phyloP scores from a whole-genome alignment of 257 asterid species.

The Gentiana straminea region DNA sequence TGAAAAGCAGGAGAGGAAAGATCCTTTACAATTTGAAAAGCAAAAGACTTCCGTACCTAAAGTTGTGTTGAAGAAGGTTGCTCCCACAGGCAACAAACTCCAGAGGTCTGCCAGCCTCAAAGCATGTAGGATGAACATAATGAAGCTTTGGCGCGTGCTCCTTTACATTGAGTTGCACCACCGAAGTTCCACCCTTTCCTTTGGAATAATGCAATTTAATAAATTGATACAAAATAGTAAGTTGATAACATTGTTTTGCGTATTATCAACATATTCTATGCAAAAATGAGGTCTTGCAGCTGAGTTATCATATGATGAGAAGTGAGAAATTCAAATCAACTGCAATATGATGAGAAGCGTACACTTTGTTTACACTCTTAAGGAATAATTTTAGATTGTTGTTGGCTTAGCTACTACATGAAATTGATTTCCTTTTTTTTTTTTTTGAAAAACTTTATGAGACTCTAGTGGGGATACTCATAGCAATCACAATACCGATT shows the following conservation, averaged over 20 bases:
- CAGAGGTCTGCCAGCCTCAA: conserved; percentile 89
- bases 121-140: conserved; percentile 63
- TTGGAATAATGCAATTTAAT: conserved; percentile 11
- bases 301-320: not conserved
- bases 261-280: not conserved
- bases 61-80: conserved; percentile 62
- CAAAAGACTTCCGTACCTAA: conserved; percentile 40
- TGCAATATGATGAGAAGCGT: no score
- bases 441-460: no score
- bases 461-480: no score
- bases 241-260: not conserved
- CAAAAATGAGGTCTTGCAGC: not conserved
- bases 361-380: no score
- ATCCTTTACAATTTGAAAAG: not conserved
- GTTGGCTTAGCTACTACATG: no score
- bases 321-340: no score
- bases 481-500: no score
- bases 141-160: conserved; percentile 69
- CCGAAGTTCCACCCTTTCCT: conserved; percentile 55
- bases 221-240: conserved; percentile 4
- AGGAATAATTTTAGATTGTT: no score
- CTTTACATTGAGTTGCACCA: conserved; percentile 47
- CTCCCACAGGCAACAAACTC: conserved; percentile 86
- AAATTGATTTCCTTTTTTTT: no score
- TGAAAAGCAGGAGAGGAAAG: not conserved